Conservation (phyloP, 1,139 yeast genomes). For the Suhomyces bokatorum region DNA sequence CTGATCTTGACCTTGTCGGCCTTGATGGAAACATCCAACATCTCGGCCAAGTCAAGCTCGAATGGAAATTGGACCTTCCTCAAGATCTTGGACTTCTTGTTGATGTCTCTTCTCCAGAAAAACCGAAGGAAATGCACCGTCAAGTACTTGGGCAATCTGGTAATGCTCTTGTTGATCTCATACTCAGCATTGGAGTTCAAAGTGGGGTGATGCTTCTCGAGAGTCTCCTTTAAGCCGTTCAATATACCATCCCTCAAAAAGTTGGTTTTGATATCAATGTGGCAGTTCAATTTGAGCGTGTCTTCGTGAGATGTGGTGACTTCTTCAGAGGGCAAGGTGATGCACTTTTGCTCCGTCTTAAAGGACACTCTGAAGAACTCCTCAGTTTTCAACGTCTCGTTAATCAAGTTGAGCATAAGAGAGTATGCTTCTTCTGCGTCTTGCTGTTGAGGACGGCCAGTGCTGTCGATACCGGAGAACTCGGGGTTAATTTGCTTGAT, state of each 20-base stretch:
- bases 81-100: constrained; percentile 86
- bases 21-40: constrained; percentile 75
- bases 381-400: constrained; percentile 50
- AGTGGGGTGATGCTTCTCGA: constrained; percentile 74
- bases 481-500: constrained; percentile 77
- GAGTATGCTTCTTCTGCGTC: constrained; percentile 98
- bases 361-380: constrained; percentile 66
- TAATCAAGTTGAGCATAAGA: constrained; percentile 62
- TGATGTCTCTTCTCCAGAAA: constrained; percentile 92
- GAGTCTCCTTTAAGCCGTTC: constrained; percentile 70
- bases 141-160: constrained; percentile 81
- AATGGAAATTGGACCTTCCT: constrained; percentile 95
- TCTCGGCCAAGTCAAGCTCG: constrained; percentile 83
- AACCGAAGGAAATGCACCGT: constrained; percentile 93
- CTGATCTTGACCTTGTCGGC: constrained; percentile 67
- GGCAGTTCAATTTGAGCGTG: constrained; percentile 77
- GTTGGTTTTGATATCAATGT: constrained; percentile 81
- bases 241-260: constrained; percentile 84
- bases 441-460: constrained; percentile 85
- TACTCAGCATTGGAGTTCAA: constrained; percentile 72
- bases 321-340: constrained; percentile 60
- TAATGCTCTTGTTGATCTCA: constrained; percentile 66
- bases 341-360: constrained; percentile 59
- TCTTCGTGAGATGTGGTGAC: constrained; percentile 50
- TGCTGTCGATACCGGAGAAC: constrained; percentile 72